Percentiles rank a stretch among this genome's conserved stretches.
Conservation (phyloP, 2,329 filamentous ascomycete genomes). For the Trichoderma sp. region DNA sequence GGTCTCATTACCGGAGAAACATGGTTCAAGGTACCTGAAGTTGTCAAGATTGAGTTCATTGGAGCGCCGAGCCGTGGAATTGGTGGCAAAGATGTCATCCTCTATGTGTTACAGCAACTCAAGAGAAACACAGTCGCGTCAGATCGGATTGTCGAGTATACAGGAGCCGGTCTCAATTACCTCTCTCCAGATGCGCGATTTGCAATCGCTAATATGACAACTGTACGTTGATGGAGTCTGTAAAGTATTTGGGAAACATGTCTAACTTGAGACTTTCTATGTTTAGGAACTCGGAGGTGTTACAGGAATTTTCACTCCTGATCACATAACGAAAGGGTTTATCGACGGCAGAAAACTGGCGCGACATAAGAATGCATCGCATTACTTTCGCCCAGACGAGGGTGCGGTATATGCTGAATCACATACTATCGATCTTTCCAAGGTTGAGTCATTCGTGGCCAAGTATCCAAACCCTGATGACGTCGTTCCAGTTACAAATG, state of each 20-base stretch:
- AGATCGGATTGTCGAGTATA: constrained; percentile 49
- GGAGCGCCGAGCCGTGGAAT: constrained; percentile 40
- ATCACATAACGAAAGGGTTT: constrained; percentile 39
- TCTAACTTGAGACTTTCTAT: background rate
- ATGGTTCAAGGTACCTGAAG: constrained; percentile 50
- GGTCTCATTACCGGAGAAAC: constrained; percentile 48
- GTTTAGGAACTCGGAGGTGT: constrained; percentile 42
- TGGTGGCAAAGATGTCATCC: constrained; percentile 49
- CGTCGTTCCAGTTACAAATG: constrained; percentile 42
- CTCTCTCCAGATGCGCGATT: constrained; percentile 48
- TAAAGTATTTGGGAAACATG: background rate
- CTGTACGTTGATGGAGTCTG: constrained; percentile 25
- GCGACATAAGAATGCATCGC: constrained; percentile 35
- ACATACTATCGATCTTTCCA: constrained; percentile 41
- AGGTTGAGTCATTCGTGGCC: constrained; percentile 43
- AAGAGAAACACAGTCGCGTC: constrained; percentile 50
- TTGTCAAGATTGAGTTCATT: constrained; percentile 44
- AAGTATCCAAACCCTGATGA: constrained; percentile 46
- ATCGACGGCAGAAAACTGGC: constrained; percentile 36
- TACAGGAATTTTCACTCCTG: constrained; percentile 42
- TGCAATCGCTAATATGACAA: constrained; percentile 51
- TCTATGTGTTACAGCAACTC: constrained; percentile 46
- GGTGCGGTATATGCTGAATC: constrained; percentile 41
- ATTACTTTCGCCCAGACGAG: constrained; percentile 43
- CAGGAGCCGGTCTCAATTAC: constrained; percentile 42